Evolutionary conservation across 371 early-diverging fungal genomes (phyloP).

Genomic region (Circinella umbellata): DNA sequence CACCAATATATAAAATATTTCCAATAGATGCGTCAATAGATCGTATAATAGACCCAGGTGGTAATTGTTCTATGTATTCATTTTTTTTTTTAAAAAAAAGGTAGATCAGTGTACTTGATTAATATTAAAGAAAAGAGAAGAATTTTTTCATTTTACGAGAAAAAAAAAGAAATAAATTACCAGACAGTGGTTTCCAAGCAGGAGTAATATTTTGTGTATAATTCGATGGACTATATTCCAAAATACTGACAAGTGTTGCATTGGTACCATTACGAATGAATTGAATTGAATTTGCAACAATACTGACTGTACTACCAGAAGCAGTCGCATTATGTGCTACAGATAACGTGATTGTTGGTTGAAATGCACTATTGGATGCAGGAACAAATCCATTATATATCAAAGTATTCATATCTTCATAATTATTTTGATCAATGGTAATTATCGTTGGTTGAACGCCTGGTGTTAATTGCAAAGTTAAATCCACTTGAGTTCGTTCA

Average conservation of each 20-base stretch:
- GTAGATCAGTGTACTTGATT: neutral
- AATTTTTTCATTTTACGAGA: too few relatives aligned
- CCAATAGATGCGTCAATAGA: conserved; percentile 33
- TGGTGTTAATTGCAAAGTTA: conserved; percentile 49
- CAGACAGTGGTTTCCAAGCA: conserved; percentile 39
- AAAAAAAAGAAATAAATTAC: conserved; percentile 17
- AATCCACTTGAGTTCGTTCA: conserved; percentile 52
- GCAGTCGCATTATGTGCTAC: conserved; percentile 28
- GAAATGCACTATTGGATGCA: conserved; percentile 33
- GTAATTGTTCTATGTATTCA: conserved; percentile 34
- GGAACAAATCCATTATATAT: conserved; percentile 57
- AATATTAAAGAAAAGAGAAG: too few relatives aligned
- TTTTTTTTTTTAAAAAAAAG: neutral
- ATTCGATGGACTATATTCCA: conserved; percentile 43
- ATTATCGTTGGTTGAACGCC: conserved; percentile 31
- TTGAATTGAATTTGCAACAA: conserved; percentile 40
- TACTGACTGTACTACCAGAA: conserved; percentile 21
- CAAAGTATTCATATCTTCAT: conserved; percentile 42
- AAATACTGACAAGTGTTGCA: conserved; percentile 34
- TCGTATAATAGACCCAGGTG: conserved; percentile 30
- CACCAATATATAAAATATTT: conserved; percentile 41
- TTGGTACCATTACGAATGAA: conserved; percentile 41
- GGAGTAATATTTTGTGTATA: conserved; percentile 30
- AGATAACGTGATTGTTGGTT: conserved; percentile 32
- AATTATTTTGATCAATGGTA: conserved; percentile 48